These are phyloP conservation scores for Annona squamosa DNA, from an alignment of 164 flowering plant species.

Conservation along the genomic window DNA sequence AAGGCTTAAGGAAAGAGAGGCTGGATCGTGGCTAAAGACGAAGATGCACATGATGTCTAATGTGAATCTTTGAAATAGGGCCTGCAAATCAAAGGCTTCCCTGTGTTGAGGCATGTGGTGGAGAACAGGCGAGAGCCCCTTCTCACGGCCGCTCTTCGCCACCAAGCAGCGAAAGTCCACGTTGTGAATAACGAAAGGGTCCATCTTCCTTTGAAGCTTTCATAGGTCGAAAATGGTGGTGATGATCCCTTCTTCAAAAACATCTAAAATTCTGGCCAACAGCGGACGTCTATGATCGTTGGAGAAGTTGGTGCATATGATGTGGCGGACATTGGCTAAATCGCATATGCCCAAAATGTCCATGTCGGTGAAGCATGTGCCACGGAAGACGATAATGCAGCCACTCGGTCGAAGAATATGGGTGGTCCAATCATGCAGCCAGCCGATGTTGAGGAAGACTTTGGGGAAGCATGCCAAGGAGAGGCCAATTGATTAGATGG, in stretches of 20 bases:
- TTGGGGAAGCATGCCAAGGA: too few relatives aligned
- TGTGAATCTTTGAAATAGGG: constrained; percentile 23
- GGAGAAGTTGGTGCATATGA: constrained; percentile 27
- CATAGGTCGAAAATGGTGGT: constrained; percentile 20
- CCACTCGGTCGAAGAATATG: too few relatives aligned
- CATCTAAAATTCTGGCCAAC: constrained; percentile 29
- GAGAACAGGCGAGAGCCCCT: constrained; percentile 13
- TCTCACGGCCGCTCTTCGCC: background rate
- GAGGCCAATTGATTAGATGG: too few relatives aligned
- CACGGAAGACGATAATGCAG: too few relatives aligned
- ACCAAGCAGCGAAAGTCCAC: constrained; percentile 5
- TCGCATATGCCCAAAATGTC: too few relatives aligned
- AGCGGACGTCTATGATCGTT: constrained; percentile 33
- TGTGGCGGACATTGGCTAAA: constrained; percentile 26
- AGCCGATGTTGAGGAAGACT: too few relatives aligned
- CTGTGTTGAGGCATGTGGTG: background rate
- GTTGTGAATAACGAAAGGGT: background rate
- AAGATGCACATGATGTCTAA: constrained; percentile 18
- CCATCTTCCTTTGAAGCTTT: constrained; percentile 14
- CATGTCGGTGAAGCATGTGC: too few relatives aligned
- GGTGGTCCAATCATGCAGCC: too few relatives aligned
- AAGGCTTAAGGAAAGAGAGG: constrained; percentile 12
- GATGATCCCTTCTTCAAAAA: constrained; percentile 46
- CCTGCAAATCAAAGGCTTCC: constrained; percentile 20
- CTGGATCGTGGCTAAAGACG: constrained; percentile 13